These are phyloP conservation scores for Lanzia echinophila DNA, from an alignment of 2,329 filamentous ascomycete species.

Conservation along the genomic window DNA sequence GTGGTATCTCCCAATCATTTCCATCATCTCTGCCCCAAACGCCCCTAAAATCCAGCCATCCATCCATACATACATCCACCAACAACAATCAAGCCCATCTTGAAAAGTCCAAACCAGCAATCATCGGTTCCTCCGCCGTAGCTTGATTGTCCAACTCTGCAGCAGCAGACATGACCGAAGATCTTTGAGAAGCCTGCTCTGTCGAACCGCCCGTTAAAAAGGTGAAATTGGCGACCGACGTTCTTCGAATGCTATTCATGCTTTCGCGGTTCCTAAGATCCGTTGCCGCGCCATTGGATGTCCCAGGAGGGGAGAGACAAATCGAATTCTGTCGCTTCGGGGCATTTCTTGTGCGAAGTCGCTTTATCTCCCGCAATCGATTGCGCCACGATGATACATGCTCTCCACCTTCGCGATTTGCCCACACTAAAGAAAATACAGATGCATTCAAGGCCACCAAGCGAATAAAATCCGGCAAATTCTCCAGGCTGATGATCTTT, in stretches of 20 bases:
- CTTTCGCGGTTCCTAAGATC: slow-evolving; percentile 47
- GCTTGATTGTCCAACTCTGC: slow-evolving; percentile 45
- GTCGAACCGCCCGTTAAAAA: slow-evolving; percentile 53
- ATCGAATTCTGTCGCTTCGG: slow-evolving; percentile 35
- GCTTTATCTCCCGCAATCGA: slow-evolving; percentile 76
- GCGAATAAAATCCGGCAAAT: slow-evolving; percentile 78
- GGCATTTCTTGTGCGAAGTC: slow-evolving; percentile 64
- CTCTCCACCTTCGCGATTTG: slow-evolving; percentile 67
- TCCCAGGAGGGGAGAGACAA: slow-evolving; percentile 26
- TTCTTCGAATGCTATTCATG: slow-evolving; percentile 51
- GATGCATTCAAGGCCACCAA: slow-evolving; percentile 88
- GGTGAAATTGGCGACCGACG: slow-evolving; percentile 62
- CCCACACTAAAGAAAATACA: slow-evolving; percentile 90
- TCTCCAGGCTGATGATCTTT: slow-evolving; percentile 80
- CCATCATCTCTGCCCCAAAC: not conserved
- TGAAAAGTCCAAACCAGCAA: slow-evolving; percentile 31
- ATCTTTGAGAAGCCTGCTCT: slow-evolving; percentile 51
- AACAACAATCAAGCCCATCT: slow-evolving; percentile 26
- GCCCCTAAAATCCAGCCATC: not conserved
- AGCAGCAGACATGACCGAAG: slow-evolving; percentile 46
- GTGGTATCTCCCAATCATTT: slow-evolving; percentile 20
- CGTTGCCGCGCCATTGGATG: slow-evolving; percentile 21
- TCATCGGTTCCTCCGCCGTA: slow-evolving; percentile 25
- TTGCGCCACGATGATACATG: slow-evolving; percentile 86
- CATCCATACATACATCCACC: not conserved